Evolutionary conservation across 345 rosid genomes (phyloP).

Genomic region (Heritiera littoralis): DNA sequence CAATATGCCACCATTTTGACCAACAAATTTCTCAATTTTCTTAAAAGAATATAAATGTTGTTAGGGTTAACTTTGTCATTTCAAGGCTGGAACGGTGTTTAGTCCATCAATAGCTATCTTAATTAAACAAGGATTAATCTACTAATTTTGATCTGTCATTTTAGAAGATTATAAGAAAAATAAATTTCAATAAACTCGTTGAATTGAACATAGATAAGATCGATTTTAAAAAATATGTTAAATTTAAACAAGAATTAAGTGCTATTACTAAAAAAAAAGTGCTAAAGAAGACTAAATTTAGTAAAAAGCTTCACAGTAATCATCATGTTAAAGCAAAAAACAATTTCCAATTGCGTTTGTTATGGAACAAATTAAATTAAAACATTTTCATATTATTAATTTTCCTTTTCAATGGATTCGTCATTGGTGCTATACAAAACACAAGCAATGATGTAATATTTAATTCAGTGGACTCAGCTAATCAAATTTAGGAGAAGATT

Average conservation of each 20-base stretch:
- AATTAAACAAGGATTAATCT: neutral
- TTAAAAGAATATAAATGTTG: neutral
- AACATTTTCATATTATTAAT: neutral
- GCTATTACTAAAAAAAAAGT: neutral
- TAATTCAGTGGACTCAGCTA: neutral
- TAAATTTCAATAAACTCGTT: no score
- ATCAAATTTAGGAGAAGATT: neutral
- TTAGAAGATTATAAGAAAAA: no score
- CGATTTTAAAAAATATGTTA: no score
- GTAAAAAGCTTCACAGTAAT: no score
- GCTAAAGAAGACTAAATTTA: neutral
- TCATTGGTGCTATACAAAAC: neutral
- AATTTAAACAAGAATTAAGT: no score
- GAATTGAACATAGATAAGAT: no score
- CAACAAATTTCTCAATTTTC: neutral
- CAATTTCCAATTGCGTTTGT: neutral
- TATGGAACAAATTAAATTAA: neutral
- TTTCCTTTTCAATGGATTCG: neutral
- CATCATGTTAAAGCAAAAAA: conserved; percentile 1
- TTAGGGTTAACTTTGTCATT: neutral
- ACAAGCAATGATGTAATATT: neutral
- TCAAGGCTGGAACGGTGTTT: rapidly evolving
- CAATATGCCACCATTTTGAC: neutral
- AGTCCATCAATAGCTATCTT: neutral
- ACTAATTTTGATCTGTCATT: no score